These are phyloP conservation scores for Corchorus capsularis DNA, from an alignment of 345 rosid genomes.

Conservation along the genomic window DNA sequence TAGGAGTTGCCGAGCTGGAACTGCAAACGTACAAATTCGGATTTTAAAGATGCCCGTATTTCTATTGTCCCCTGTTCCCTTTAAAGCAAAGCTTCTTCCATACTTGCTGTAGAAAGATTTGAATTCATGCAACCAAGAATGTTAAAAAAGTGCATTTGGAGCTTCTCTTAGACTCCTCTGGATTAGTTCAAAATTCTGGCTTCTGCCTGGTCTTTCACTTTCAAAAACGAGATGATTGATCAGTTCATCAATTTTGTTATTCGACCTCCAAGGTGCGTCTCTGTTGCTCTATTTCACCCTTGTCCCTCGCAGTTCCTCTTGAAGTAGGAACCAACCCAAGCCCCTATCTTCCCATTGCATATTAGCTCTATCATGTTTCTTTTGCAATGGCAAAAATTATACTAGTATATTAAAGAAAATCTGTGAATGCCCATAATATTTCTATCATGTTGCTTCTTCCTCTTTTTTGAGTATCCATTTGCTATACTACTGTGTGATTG, in stretches of 20 bases:
- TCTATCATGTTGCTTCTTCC: too few species aligned
- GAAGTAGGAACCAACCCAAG: neutral
- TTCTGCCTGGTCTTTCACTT: constrained; percentile 13
- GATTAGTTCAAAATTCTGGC: constrained; percentile 9
- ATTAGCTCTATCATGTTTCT: neutral
- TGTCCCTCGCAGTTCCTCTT: neutral
- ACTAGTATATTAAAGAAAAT: neutral
- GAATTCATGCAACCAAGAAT: neutral
- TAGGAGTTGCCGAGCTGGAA: neutral
- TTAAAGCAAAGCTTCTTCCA: neutral
- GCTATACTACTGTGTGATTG: too few species aligned
- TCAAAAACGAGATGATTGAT: constrained; percentile 64
- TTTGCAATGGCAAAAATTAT: neutral
- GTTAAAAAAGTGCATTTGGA: constrained; percentile 23
- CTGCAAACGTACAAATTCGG: neutral
- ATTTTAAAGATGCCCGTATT: neutral
- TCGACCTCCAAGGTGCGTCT: constrained; percentile 90
- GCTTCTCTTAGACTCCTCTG: constrained; percentile 14
- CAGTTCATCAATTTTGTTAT: constrained; percentile 98
- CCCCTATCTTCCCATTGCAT: neutral
- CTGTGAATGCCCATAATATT: too few species aligned
- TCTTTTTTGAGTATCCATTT: too few species aligned
- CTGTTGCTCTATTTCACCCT: constrained; percentile 3
- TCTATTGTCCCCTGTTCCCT: neutral
- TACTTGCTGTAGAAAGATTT: neutral